A percentile compares a stretch with the other conserved stretches of the same genome.
phyloP scores from a whole-genome alignment of 768 basidiomycete species.

The Polyporus arcularius region DNA sequence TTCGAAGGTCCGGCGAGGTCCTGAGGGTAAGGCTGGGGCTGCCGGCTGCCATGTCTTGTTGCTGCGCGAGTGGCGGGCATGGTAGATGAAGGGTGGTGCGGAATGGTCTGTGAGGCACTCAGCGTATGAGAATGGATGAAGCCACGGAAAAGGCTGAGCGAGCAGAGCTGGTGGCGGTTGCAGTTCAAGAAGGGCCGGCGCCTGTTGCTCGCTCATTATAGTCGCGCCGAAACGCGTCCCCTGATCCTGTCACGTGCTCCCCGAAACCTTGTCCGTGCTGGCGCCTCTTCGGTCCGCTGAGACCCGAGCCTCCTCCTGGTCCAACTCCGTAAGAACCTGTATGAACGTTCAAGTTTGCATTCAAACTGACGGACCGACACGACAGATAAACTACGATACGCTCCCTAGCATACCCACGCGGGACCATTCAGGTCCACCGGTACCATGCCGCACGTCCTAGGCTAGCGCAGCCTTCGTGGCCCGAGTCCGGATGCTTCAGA shows the following conservation, averaged over 20 bases:
- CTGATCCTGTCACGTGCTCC: constrained; percentile 13
- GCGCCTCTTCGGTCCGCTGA: too few species aligned
- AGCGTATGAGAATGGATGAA: not conserved
- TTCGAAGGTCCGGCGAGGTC: not conserved
- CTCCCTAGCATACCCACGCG: too few species aligned
- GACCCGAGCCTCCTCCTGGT: too few species aligned
- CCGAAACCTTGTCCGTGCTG: not conserved
- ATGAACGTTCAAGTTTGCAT: too few species aligned
- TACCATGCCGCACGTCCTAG: too few species aligned
- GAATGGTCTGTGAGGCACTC: not conserved
- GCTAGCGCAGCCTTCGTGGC: too few species aligned
- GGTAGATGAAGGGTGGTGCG: not conserved
- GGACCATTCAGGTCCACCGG: too few species aligned
- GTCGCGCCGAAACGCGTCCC: constrained; percentile 14
- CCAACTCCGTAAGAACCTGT: too few species aligned
- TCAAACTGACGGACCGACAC: too few species aligned
- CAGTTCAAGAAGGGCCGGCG: constrained; percentile 4
- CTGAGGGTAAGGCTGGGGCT: constrained; percentile 5
- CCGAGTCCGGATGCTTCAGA: too few species aligned
- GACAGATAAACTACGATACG: too few species aligned
- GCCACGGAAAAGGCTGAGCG: not conserved
- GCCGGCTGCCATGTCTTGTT: constrained; percentile 18
- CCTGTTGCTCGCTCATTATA: constrained; percentile 1
- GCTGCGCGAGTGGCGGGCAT: constrained; percentile 23
- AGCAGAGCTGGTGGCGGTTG: constrained; percentile 9